These are phyloP conservation scores for Leptosphaerulina australis DNA, from an alignment of 2,329 filamentous ascomycete species.

Conservation along the genomic window DNA sequence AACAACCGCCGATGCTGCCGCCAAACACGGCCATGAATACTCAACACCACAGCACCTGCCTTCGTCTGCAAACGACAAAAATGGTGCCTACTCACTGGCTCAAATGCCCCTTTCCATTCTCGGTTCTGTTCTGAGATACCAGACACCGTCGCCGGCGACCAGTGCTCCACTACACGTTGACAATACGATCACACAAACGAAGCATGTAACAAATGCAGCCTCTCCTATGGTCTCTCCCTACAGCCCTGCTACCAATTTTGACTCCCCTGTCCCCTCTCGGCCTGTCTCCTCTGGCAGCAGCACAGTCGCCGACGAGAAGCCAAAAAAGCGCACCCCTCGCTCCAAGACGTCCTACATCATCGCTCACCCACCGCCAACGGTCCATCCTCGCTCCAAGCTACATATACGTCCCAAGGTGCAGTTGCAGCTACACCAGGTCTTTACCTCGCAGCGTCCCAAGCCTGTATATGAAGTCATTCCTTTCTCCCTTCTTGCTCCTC, in stretches of 20 bases:
- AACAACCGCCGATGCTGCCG: conserved; percentile 44
- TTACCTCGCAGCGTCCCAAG: conserved; percentile 63
- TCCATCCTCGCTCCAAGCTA: conserved; percentile 63
- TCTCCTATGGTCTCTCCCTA: conserved; percentile 3
- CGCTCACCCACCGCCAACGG: conserved; percentile 69
- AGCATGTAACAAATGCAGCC: conserved; percentile 16
- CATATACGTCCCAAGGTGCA: conserved; percentile 71
- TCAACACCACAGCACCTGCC: conserved; percentile 24
- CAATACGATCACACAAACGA: conserved; percentile 2
- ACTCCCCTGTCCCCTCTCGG: conserved; percentile 35
- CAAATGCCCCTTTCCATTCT: conserved; percentile 46
- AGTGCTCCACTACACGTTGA: conserved; percentile 5
- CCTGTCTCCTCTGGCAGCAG: conserved; percentile 49
- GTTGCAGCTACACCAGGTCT: conserved; percentile 73
- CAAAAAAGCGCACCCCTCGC: conserved; percentile 56
- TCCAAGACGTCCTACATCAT: conserved; percentile 69
- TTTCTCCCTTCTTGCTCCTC: conserved; percentile 63
- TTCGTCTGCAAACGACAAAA: conserved; percentile 22
- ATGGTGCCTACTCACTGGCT: conserved; percentile 36
- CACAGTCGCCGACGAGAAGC: conserved; percentile 44
- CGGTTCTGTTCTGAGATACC: conserved; percentile 37
- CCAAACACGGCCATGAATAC: conserved; percentile 43
- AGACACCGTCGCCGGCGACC: conserved; percentile 27
- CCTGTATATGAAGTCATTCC: conserved; percentile 78
- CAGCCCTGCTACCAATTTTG: conserved; percentile 16